Evolutionary conservation across 176 grass and related monocot species (phyloP).

Genomic region (Bothriochloa decipiens): DNA sequence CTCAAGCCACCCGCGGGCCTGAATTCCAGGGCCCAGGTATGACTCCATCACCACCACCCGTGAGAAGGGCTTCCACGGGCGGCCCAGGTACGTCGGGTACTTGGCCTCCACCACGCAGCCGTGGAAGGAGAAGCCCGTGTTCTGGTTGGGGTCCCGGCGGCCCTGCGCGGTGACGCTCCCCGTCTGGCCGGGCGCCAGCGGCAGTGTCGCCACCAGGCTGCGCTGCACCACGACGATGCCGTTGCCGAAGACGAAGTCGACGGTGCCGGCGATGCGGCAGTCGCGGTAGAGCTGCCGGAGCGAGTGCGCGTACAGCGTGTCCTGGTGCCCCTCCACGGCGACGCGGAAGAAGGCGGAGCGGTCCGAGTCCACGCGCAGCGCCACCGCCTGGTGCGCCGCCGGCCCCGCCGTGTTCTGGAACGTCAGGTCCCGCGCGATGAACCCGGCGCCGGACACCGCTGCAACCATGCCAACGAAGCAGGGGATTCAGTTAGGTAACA

Average conservation of each 20-base stretch:
- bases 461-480: background rate
- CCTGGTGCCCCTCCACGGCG: slow-evolving; percentile 80
- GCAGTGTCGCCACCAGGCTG: slow-evolving; percentile 43
- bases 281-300: slow-evolving; percentile 88
- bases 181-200: slow-evolving; percentile 49
- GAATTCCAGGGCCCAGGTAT: slow-evolving; percentile 58
- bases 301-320: slow-evolving; percentile 92
- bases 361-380: slow-evolving; percentile 82
- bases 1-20: slow-evolving; percentile 70
- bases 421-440: slow-evolving; percentile 77
- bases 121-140: slow-evolving; percentile 78
- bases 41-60: slow-evolving; percentile 83
- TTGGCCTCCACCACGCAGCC: slow-evolving; percentile 55
- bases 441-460: slow-evolving; percentile 74
- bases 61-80: slow-evolving; percentile 85
- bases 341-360: slow-evolving; percentile 86
- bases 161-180: slow-evolving; percentile 74
- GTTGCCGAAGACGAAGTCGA: slow-evolving; percentile 94
- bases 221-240: slow-evolving; percentile 67
- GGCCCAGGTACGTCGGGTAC: slow-evolving; percentile 71
- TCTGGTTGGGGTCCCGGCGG: slow-evolving; percentile 66
- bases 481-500: background rate
- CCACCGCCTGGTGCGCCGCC: slow-evolving; percentile 68
- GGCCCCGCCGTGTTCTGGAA: slow-evolving; percentile 81
- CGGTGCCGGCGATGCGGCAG: slow-evolving; percentile 71